Evolutionary conservation across 2,329 filamentous ascomycete species (phyloP), one percentile per base, ranked within the genome.

Genomic region (Metarhizium album): DNA sequence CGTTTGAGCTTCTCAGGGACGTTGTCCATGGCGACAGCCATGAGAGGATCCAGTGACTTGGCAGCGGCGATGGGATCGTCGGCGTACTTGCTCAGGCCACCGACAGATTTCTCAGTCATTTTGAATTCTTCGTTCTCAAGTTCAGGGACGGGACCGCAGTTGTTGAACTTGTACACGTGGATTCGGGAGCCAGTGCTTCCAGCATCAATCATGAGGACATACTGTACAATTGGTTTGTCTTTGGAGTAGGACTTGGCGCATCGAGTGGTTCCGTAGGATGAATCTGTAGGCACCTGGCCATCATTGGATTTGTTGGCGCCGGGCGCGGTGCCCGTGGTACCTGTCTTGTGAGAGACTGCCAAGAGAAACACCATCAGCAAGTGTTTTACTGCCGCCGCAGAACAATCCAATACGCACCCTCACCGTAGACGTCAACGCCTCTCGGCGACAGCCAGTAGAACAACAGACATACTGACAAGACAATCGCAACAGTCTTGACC

Each of bases 121-220:
- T 91, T 84, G 70, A 98, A 98, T 52, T 87, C 79, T 66, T 98
- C 93, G 64, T 83, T 75, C 71, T 98, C 93, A 47, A 98, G 80
- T 71, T 96, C 90, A 24, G 93, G 93, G n/a, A 90, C 90, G 7
- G 88, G 73, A 13, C 90, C 93, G 72, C 91, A 98, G 74, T 97
- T 97, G 77, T 97, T 97, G 80, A 97, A 98, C 66, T 90, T 87
- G 78, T 96, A 98, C 53, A 97, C 90, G 73, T 98, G 94, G 65
- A 98, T 96, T 60, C 93, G 86, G 54, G 93, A 97, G 54, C 93
- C 93, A 50, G 93, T 97, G 74, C 90, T 97, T 60, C 93, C 93
- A 46, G 93, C 93, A 70, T 98, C 93, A 63, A 98, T 88, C 93
- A 98, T 98, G 63, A 97, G 80, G 54, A 93, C 94, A 73, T 97